phyloP scores from a whole-genome alignment of 225 moss, liverwort and hornwort genomes.

The Sphagnum contortum region DNA sequence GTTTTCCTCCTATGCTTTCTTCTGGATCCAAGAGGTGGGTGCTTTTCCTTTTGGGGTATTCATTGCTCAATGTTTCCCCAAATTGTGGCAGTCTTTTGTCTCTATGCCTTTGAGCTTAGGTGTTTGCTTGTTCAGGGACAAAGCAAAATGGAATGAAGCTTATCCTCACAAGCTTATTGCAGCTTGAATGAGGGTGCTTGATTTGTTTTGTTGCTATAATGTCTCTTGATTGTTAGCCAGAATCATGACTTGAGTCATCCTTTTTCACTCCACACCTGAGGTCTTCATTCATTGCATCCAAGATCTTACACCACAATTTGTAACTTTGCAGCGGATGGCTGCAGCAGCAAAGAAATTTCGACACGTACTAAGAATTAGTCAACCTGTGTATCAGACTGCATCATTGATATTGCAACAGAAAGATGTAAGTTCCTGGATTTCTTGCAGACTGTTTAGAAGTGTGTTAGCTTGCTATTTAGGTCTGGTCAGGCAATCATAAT shows the following conservation, averaged over 20 bases:
- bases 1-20: constrained; percentile 83
- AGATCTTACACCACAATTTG: no score
- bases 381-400: constrained; percentile 54
- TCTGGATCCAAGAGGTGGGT: constrained; percentile 68
- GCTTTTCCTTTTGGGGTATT: neutral
- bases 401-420: constrained; percentile 59
- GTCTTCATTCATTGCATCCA: no score
- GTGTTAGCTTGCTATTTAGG: neutral
- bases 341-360: constrained; percentile 75
- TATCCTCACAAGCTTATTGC: no score
- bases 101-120: no score
- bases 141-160: no score
- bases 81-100: neutral
- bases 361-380: constrained; percentile 64
- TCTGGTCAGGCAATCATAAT: no score
- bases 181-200: no score
- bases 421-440: constrained; percentile 21
- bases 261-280: no score
- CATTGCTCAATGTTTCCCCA: neutral
- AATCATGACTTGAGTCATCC: no score
- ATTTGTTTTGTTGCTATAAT: no score
- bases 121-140: no score
- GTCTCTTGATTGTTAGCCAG: no score
- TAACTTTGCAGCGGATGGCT: constrained; percentile 35
- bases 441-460: neutral